These are phyloP conservation scores for Candida morakotiae DNA, from an alignment of 805 yeast genomes.

Conservation along the genomic window DNA sequence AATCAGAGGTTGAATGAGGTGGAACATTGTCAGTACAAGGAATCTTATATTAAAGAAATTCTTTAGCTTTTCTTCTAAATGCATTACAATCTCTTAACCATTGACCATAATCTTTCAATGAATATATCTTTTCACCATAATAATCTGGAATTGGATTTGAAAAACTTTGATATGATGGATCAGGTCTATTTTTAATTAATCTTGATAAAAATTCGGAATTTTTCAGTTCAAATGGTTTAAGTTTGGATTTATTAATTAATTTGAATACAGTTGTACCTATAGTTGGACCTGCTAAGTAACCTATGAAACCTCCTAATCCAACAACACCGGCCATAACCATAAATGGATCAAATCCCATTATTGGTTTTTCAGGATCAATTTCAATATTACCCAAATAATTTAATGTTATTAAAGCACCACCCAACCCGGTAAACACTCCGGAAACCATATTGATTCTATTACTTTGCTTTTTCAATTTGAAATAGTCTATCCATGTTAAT, in stretches of 20 bases:
- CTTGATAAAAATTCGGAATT: constrained; percentile 73
- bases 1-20: too few relatives aligned
- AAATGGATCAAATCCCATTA: constrained; percentile 88
- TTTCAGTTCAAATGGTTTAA: constrained; percentile 51
- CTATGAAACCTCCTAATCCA: constrained; percentile 66
- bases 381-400: constrained; percentile 74
- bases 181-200: constrained; percentile 77
- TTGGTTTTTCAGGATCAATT: constrained; percentile 80
- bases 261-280: constrained; percentile 69
- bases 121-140: constrained; percentile 93
- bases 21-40: too few relatives aligned
- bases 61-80: constrained; percentile 75
- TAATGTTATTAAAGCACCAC: constrained; percentile 69
- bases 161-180: constrained; percentile 86
- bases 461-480: constrained; percentile 70
- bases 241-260: constrained; percentile 42
- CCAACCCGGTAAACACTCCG: constrained; percentile 62
- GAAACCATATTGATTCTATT: constrained; percentile 65
- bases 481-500: constrained; percentile 77
- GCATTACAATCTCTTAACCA: constrained; percentile 96
- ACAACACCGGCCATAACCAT: constrained; percentile 75
- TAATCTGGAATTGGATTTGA: constrained; percentile 97
- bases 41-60: constrained; percentile 45
- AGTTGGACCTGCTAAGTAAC: constrained; percentile 81
- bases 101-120: constrained; percentile 80